Conservation (phyloP, 257 asterid genomes). For the Nicotiana otophora region DNA sequence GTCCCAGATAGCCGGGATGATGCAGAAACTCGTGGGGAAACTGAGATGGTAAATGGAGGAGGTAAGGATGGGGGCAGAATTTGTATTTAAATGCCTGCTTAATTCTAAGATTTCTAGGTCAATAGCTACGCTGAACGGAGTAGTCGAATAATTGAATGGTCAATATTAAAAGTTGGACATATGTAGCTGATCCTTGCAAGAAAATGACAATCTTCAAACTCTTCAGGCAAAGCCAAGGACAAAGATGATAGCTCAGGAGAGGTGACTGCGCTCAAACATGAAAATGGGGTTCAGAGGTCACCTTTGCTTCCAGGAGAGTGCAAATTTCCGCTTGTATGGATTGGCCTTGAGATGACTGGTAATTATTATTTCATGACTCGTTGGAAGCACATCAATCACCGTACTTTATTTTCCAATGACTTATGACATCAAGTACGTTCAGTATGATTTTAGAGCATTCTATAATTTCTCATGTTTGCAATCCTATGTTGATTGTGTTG, state of each 20-base stretch:
- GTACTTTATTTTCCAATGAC: neutral
- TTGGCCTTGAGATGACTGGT: slow-evolving; percentile 99
- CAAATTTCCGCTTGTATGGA: slow-evolving; percentile 92
- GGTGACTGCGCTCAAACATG: slow-evolving; percentile 20
- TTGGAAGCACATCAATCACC: neutral
- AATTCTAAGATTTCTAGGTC: neutral
- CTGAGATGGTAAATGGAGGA: slow-evolving; percentile 15
- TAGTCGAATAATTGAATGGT: neutral
- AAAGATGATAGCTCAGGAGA: slow-evolving; percentile 25
- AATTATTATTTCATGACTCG: neutral
- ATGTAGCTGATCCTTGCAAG: neutral
- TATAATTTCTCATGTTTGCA: too few species aligned
- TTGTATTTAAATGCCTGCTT: neutral
- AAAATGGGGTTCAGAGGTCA: slow-evolving; percentile 19
- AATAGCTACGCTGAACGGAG: neutral
- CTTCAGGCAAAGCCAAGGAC: slow-evolving; percentile 37
- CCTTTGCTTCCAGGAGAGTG: slow-evolving; percentile 29
- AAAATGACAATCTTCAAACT: neutral
- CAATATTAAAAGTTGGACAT: neutral
- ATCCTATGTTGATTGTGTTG: too few species aligned
- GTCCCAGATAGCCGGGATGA: slow-evolving; percentile 34
- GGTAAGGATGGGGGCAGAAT: slow-evolving; percentile 9
- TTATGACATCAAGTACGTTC: too few species aligned
- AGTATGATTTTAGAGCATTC: too few species aligned
- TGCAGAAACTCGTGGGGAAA: slow-evolving; percentile 12